These are phyloP conservation scores for Mucor racemosus DNA, from an alignment of 371 early-diverging fungal species.

Conservation along the genomic window DNA sequence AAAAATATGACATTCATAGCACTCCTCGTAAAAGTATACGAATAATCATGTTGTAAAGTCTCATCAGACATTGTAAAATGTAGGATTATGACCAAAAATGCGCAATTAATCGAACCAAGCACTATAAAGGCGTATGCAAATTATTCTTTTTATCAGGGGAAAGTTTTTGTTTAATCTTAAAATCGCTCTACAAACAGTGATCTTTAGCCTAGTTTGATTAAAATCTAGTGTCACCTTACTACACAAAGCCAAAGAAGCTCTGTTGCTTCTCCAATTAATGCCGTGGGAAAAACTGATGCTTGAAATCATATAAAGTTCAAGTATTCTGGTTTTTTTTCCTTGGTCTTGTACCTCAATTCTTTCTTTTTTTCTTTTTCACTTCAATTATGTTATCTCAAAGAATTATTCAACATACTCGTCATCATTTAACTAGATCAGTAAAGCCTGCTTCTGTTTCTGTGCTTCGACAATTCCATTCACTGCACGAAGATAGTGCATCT, in stretches of 20 bases:
- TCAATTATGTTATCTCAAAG: conserved; percentile 20
- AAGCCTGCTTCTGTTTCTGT: conserved; percentile 6
- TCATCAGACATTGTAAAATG: too few relatives aligned
- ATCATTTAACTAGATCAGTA: background rate
- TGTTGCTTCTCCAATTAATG: conserved; percentile 5
- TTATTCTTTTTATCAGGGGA: too few relatives aligned
- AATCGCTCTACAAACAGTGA: too few relatives aligned
- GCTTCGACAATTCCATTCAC: conserved; percentile 36
- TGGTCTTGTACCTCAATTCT: background rate
- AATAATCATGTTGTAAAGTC: too few relatives aligned
- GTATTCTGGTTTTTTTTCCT: background rate
- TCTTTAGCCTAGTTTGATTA: too few relatives aligned
- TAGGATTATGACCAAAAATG: too few relatives aligned
- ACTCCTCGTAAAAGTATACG: too few relatives aligned
- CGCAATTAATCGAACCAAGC: too few relatives aligned
- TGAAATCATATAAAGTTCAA: background rate
- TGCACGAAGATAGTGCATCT: conserved; percentile 47
- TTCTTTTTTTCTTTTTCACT: background rate
- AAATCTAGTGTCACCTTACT: conserved; percentile 4
- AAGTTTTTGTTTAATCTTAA: too few relatives aligned
- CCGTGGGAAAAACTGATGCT: conserved; percentile 6
- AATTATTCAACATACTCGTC: conserved; percentile 18
- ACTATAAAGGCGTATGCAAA: too few relatives aligned
- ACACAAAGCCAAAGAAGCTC: background rate
- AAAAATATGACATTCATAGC: too few relatives aligned